A percentile compares a stretch with the other conserved stretches of the same genome.
Evolutionary conservation across 345 rosid species (phyloP).

Genomic region (Isatis tinctoria): DNA sequence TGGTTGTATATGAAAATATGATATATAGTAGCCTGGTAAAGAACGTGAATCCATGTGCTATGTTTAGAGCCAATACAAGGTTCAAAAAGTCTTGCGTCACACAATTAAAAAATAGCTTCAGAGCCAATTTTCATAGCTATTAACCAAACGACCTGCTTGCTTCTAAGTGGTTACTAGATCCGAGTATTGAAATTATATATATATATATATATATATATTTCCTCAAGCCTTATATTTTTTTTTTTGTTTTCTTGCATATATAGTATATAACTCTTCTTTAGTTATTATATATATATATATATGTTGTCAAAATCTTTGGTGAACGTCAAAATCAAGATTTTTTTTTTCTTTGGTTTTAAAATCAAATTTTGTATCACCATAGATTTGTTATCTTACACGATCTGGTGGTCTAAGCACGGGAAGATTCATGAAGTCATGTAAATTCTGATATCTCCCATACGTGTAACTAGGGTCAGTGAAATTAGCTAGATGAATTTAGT

Average conservation of each 20-base stretch:
- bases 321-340: not conserved
- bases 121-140: not conserved
- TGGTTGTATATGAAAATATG: not conserved
- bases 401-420: not conserved
- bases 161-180: not conserved
- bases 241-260: not conserved
- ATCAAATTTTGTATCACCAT: not conserved
- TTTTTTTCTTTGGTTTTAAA: not conserved
- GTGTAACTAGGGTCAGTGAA: not conserved
- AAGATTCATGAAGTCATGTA: not conserved
- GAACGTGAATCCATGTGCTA: constrained; percentile 14
- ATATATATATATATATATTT: no score
- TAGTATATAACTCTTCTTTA: not conserved
- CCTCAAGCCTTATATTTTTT: not conserved
- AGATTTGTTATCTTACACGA: not conserved
- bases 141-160: not conserved
- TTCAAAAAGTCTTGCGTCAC: not conserved
- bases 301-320: not conserved
- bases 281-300: not conserved
- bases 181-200: not conserved
- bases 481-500: not conserved
- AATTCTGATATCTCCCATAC: not conserved
- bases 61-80: not conserved
- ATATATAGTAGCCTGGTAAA: not conserved
- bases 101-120: not conserved